phyloP scores from a whole-genome alignment of 495 filamentous ascomycete genomes.

The Penicillium bovifimosum region DNA sequence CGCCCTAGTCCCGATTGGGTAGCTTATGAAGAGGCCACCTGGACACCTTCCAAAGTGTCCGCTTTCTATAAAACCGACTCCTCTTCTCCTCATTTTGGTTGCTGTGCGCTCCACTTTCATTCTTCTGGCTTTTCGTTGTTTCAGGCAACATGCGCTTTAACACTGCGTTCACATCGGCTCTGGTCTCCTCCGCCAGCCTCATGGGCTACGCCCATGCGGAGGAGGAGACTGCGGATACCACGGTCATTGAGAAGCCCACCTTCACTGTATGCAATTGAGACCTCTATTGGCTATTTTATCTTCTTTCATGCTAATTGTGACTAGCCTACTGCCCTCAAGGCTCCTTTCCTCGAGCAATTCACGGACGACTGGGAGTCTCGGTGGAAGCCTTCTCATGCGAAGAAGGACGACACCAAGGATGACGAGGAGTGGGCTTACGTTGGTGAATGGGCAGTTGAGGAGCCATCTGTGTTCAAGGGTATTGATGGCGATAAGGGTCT shows the following conservation, averaged over 20 bases:
- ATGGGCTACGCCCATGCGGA: slow-evolving; percentile 70
- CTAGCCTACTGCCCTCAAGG: slow-evolving; percentile 82
- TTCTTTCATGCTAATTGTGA: slow-evolving; percentile 14
- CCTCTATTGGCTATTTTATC: background rate
- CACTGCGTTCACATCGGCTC: slow-evolving; percentile 57
- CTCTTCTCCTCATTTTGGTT: slow-evolving; percentile 23
- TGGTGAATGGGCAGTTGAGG: slow-evolving; percentile 94
- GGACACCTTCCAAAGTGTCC: slow-evolving; percentile 30
- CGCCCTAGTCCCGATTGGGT: slow-evolving; percentile 34
- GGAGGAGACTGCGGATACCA: slow-evolving; percentile 54
- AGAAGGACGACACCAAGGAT: slow-evolving; percentile 82
- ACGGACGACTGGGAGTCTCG: slow-evolving; percentile 86
- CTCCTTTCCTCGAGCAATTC: slow-evolving; percentile 97
- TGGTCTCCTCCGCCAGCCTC: slow-evolving; percentile 64
- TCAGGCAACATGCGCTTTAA: slow-evolving; percentile 67
- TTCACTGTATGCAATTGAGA: slow-evolving; percentile 69
- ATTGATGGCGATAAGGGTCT: slow-evolving; percentile 96
- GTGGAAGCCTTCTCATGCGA: slow-evolving; percentile 92
- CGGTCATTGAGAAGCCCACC: slow-evolving; percentile 63
- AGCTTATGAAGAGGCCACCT: slow-evolving; percentile 43
- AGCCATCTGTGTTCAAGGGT: slow-evolving; percentile 86
- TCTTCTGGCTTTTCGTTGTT: slow-evolving; percentile 14
- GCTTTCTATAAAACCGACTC: slow-evolving; percentile 35
- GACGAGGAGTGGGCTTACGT: slow-evolving; percentile 98
- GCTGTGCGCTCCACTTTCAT: slow-evolving; percentile 24